Base-by-base conservation (phyloP, 192 early-diverging fungal genomes). In the Coemansia sp. region DNA sequence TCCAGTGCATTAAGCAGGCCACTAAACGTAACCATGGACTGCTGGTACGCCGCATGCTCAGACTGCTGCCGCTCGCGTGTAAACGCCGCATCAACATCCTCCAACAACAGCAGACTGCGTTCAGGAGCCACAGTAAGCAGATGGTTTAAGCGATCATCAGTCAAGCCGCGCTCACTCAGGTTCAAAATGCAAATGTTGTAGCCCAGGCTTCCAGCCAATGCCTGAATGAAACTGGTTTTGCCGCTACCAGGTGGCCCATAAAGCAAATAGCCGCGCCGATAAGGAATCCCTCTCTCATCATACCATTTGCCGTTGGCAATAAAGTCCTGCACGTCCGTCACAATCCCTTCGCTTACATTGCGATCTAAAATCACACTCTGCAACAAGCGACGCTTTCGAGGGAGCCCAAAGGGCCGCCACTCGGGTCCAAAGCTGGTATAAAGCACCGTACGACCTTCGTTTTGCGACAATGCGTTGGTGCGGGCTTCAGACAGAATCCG, bases 361-460 rank as follows among this genome's bases (percentile, higher is more conserved):
- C 75, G 61, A 45, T 89, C 86, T 63, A 96, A 62, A 44, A 87
- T 88, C 6, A 88, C 92, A 35, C 86, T 89, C 23, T 82, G 70
- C 23, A 93, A 57, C 37, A 85, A 62, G 47, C 91, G 68, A n/a
- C 83, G 65, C 69, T 86, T 87, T 38, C 96, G 79, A 9, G 96
- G 96, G 57, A 91, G 79, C 3, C 96, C 96, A 81, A 98, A 97
- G 2, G 92, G 92, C 52, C 94, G 79, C 96, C 96, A 98, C 57
- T 98, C 96, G 6, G 91, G 88, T 0, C 96, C 96, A 79, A 86
- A 96, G 37, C 87, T 89, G 2, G 94, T 94, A 73, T 94, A 97
- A 40, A 98, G 83, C 23, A 98, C 96, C 3, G 92, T 97, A 54
- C 94, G 94, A 16, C 96, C 96, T 51, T 93, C 90, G 72, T 96